Base-by-base conservation (phyloP, 768 basidiomycete genomes). In the Tephrocybe sp. region DNA sequence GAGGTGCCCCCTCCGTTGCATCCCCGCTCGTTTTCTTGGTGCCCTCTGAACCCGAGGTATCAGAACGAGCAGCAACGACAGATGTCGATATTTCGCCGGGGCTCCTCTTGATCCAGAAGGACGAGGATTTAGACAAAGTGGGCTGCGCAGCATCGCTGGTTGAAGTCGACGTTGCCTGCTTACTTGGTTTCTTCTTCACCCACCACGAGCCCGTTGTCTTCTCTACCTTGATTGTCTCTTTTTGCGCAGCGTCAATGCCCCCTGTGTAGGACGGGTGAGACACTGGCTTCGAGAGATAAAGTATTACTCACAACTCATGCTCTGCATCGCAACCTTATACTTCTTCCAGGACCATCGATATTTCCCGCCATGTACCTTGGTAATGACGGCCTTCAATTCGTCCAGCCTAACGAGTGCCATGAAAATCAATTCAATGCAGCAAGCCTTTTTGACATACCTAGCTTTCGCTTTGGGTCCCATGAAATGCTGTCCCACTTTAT, bases 281-380 rank as follows among this genome's bases (percentile, higher is more conserved):
- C 3, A 24, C 6, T 36, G 47, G 42, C 49, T 36, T 38, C 10
- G 6, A 25, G n/a, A n/a, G 11, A 25, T 41, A 39, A 21, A 34
- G 34, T 23, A 53, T 24, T 33, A 76, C 88, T 64, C 58, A 90
- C 88, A 90, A 38, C 87, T 85, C 86, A 91, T 86, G 64, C 81
- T 90, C 50, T 75, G 69, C 80, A 91, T 83, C 3, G 88, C 88
- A 45, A 86, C 72, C 67, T 77, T 82, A 70, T 85, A 91, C 57
- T 81, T 86, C 70, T 88, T 87, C 88, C 88, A 91, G 53, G 77
- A 84, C 88, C 88, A 91, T 42, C 80, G 73, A 60, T 90, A 90
- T 57, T 80, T 83, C 12, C 86, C 86, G 10, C 86, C 88, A 53
- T 89, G 78, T 55, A 91, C 78, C 60, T 86, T 80, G 33, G 76